Conservation (phyloP, 768 basidiomycete species). For the Lyophyllum semitale region DNA sequence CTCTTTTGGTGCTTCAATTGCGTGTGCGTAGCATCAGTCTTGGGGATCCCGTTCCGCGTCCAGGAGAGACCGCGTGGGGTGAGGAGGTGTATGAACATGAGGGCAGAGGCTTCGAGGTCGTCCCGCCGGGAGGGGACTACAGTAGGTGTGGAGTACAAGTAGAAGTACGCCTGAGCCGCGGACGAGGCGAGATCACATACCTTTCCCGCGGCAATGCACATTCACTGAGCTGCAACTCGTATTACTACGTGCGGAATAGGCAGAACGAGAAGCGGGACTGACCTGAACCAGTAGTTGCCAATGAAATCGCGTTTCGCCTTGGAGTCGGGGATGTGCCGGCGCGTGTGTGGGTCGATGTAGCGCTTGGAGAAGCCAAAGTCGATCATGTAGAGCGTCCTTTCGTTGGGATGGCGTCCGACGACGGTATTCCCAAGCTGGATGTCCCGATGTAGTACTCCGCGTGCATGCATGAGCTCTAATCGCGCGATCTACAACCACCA, state of each 20-base stretch:
- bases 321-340: slow-evolving; percentile 72
- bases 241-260: background rate
- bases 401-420: slow-evolving; percentile 59
- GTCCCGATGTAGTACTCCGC: slow-evolving; percentile 75
- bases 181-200: slow-evolving; percentile 33
- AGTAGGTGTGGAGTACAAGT: slow-evolving; percentile 9
- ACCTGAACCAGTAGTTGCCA: slow-evolving; percentile 86
- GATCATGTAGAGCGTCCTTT: slow-evolving; percentile 74
- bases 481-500: slow-evolving; percentile 56
- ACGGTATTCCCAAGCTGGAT: slow-evolving; percentile 81
- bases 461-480: slow-evolving; percentile 74
- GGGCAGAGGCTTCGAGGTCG: slow-evolving; percentile 74
- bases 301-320: slow-evolving; percentile 72
- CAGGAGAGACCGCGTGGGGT: slow-evolving; percentile 76
- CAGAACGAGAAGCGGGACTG: slow-evolving; percentile 11
- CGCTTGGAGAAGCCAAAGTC: slow-evolving; percentile 85
- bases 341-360: slow-evolving; percentile 67
- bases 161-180: background rate
- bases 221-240: slow-evolving; percentile 52
- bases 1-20: slow-evolving; percentile 67
- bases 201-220: slow-evolving; percentile 78
- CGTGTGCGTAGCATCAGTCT: slow-evolving; percentile 63
- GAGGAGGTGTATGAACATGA: slow-evolving; percentile 81
- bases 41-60: slow-evolving; percentile 82
- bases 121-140: slow-evolving; percentile 82